A percentile compares a stretch with the other conserved stretches of the same genome.
Conservation (phyloP, 208 protist species). For the Acanthamoeba lenticulata region DNA sequence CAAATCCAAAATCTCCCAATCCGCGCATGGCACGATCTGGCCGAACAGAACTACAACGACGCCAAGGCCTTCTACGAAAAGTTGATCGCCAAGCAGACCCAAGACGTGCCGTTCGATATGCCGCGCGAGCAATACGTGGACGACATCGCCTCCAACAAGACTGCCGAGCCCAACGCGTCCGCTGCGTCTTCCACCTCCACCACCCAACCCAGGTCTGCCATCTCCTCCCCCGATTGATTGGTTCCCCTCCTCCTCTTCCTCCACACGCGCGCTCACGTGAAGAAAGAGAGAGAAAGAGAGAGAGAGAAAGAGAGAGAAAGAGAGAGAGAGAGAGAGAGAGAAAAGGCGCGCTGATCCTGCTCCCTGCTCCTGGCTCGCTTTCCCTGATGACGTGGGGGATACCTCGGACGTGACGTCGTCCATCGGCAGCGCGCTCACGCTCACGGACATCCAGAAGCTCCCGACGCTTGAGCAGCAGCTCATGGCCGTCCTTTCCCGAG, state of each 20-base stretch:
- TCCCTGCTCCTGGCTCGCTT: neutral
- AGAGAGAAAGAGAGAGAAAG: too few relatives aligned
- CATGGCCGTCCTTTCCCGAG: neutral
- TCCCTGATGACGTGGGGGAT: too few relatives aligned
- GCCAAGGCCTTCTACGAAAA: slow-evolving; percentile 4
- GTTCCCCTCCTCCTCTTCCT: neutral
- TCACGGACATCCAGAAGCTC: slow-evolving; percentile 31
- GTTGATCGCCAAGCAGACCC: slow-evolving; percentile 55
- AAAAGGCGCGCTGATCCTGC: too few relatives aligned
- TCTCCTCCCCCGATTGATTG: neutral
- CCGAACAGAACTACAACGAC: slow-evolving; percentile 39
- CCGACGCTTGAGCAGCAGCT: slow-evolving; percentile 26
- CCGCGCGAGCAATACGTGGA: slow-evolving; percentile 32
- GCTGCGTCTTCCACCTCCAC: neutral
- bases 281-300: too few relatives aligned
- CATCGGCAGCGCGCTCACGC: neutral
- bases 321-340: too few relatives aligned
- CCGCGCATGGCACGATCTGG: neutral
- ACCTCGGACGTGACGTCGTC: too few relatives aligned
- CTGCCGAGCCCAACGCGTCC: neutral
- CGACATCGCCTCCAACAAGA: slow-evolving; percentile 58
- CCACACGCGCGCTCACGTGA: too few relatives aligned
- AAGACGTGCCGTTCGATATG: slow-evolving; percentile 41
- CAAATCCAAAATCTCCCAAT: too few relatives aligned
- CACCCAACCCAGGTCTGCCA: neutral